phyloP scores from a whole-genome alignment of 2,329 filamentous ascomycete species.

The Trichoderma simmonsii region DNA sequence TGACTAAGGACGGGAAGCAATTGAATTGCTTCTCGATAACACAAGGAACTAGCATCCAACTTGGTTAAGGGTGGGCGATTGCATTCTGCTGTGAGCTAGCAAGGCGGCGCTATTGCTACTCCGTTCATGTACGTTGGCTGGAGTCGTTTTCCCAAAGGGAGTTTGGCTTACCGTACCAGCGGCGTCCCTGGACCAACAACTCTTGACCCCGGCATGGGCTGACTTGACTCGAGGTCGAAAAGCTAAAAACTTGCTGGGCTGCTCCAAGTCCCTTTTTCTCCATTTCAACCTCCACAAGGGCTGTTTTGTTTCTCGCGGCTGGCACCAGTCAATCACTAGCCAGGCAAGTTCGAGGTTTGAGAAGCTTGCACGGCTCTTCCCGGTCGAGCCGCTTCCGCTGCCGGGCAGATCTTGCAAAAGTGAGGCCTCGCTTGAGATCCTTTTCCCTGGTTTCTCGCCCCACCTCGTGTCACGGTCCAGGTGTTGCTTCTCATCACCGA shows the following conservation, averaged over 20 bases:
- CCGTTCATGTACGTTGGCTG: background rate
- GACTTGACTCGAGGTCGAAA: background rate
- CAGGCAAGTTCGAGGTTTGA: background rate
- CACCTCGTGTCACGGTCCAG: background rate
- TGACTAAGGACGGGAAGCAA: background rate
- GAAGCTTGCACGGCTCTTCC: background rate
- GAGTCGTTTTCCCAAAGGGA: background rate
- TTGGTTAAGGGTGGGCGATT: background rate
- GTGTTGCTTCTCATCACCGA: background rate
- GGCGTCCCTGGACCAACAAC: background rate
- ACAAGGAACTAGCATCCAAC: background rate
- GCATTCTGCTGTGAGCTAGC: background rate
- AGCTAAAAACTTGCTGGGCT: constrained; percentile 1
- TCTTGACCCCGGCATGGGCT: background rate
- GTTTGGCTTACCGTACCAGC: background rate
- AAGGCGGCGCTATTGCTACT: background rate
- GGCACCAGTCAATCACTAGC: background rate
- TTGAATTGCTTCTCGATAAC: background rate
- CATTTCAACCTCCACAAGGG: constrained; percentile 10
- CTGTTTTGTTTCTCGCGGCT: background rate
- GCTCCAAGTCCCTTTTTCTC: constrained; percentile 5
- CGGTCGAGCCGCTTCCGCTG: constrained; percentile 4
- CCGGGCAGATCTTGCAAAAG: background rate
- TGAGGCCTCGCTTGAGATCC: background rate
- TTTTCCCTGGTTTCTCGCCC: background rate